These are phyloP conservation scores for Amanita exitialis DNA, from an alignment of 768 basidiomycete genomes.

Conservation along the genomic window DNA sequence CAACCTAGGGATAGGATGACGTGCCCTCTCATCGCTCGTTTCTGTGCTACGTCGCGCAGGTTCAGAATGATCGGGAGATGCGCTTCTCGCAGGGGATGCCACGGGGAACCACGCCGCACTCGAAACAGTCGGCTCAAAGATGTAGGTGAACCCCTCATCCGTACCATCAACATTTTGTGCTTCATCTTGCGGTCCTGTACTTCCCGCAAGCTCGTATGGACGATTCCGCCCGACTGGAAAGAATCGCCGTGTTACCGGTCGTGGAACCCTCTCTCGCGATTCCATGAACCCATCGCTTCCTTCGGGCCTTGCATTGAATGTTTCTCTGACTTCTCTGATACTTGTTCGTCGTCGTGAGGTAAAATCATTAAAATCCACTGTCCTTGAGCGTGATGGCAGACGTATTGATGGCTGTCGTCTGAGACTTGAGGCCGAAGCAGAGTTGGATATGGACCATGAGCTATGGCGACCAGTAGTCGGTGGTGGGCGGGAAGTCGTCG, in stretches of 20 bases:
- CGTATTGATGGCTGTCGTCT: slow-evolving; percentile 54
- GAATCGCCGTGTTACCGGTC: slow-evolving; percentile 36
- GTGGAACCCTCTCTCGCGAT: slow-evolving; percentile 15
- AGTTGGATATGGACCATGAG: slow-evolving; percentile 22
- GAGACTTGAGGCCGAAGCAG: slow-evolving; percentile 19
- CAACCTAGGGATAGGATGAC: slow-evolving; percentile 33
- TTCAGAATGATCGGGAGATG: slow-evolving; percentile 1
- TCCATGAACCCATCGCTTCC: slow-evolving; percentile 17
- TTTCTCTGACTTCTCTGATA: slow-evolving; percentile 26
- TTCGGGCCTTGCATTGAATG: slow-evolving; percentile 18
- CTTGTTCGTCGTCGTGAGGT: slow-evolving; percentile 53
- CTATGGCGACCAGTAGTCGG: slow-evolving; percentile 17
- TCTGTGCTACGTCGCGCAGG: slow-evolving; percentile 10
- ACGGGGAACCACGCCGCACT: slow-evolving; percentile 2
- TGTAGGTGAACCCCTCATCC: slow-evolving; percentile 2
- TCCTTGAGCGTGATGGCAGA: slow-evolving; percentile 41
- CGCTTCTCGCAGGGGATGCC: slow-evolving; percentile 1
- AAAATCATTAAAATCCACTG: slow-evolving; percentile 66
- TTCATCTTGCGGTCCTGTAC: slow-evolving; percentile 15
- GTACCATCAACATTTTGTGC: not conserved
- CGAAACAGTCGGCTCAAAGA: slow-evolving; percentile 6
- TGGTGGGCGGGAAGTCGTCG: slow-evolving; percentile 12
- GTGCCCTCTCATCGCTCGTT: slow-evolving; percentile 22
- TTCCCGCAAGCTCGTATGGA: slow-evolving; percentile 25
- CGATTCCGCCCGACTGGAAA: slow-evolving; percentile 42